Evolutionary conservation across 768 basidiomycete species (phyloP), one percentile per base, ranked within the genome.

Genomic region (Chalciporus sphaerocephalus): DNA sequence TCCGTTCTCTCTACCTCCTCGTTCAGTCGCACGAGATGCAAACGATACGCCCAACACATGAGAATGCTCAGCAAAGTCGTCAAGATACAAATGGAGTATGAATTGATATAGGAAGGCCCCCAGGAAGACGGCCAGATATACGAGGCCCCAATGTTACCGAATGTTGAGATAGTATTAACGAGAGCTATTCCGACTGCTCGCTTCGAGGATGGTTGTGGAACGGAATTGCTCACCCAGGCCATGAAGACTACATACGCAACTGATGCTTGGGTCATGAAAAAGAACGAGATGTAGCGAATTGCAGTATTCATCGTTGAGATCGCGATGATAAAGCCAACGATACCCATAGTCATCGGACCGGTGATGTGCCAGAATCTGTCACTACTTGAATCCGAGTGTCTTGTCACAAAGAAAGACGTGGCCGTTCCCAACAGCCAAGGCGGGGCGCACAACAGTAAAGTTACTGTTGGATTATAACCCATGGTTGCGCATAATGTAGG

Each of bases 121-220:
- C 85, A 90, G 4, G 59, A 53, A 21, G 64, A 66, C 6, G 82
- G 85, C 82, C 83, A 89, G 12, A 79, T 67, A 53, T 85, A 85
- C 71, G 87, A 81, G 50, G 90, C 87, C 34, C 80, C 69, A 25
- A 94, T 73, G 67, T 92, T 93, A 0, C 91, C 91, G 6, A 87
- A 72, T 55, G 88, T 82, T 11, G 83, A 83, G 56, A 88, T 78
- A 24, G 84, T 79, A 62, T 90, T 91, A 57, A 91, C 78, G 44
- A 87, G 64, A 1, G 89, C 91, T 32, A 94, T 71, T 15, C 83
- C 84, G n/a, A 91, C 83, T 8, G 90, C 87, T 6, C 91, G 81
- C 64, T 92, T 92, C 16, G 83, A 78, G 3, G 87, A 80, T 20
- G 91, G 81, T n/a, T 83, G 78, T 16, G 87, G 81, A 65, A 94